Evolutionary conservation across 2,329 filamentous ascomycete genomes (phyloP), one percentile per base, ranked within the genome.

Genomic region (Coniochaeta sp.): DNA sequence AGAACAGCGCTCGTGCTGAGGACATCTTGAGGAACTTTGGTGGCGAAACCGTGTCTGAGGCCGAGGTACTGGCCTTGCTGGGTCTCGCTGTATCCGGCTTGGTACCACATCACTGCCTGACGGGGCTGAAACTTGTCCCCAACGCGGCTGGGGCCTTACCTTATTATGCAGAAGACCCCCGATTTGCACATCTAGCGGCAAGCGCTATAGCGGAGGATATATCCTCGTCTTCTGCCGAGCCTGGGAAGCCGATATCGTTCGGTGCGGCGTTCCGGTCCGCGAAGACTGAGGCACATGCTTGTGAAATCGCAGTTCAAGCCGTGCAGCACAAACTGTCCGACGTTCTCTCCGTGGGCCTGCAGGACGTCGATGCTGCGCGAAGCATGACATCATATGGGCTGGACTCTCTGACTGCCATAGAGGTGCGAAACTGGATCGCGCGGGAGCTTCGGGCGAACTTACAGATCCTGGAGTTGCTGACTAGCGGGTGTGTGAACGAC

Each of bases 21-120:
- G 72, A 76, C 58, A 73, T 76, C 3, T 67, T 73, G 11, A 69
- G 71, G 47, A 75, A 78, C 40, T 71, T 81, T 3, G 75, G 75
- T 17, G 79, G 59, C 64, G 67, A 78, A 38, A 73, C 73, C 1
- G 76, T 86, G 62, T 76, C 72, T 62, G 78, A 80, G 66, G 74
- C 75, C 1, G 82, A 86, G 68, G 80, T 85, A 0, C 70, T 84
- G 0, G 81, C 82, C 0, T 72, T 86, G 0, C 70, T 86, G 0
- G 77, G 75, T 1, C 77, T 79, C 0, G 67, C 67, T 52, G 56
- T 71, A 57, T 63, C 68, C 36, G 59, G 68, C 54, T 28, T 59
- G 62, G 11, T 64, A 40, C 59, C 58, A 62, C 11, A 28, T 4
- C 70, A 72, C 54, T 66, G 64, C 50, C 50, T 71, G 17, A 72